Evolutionary conservation across 176 grass and related monocot species (phyloP).

Genomic region (Hyparrhenia diplandra): DNA sequence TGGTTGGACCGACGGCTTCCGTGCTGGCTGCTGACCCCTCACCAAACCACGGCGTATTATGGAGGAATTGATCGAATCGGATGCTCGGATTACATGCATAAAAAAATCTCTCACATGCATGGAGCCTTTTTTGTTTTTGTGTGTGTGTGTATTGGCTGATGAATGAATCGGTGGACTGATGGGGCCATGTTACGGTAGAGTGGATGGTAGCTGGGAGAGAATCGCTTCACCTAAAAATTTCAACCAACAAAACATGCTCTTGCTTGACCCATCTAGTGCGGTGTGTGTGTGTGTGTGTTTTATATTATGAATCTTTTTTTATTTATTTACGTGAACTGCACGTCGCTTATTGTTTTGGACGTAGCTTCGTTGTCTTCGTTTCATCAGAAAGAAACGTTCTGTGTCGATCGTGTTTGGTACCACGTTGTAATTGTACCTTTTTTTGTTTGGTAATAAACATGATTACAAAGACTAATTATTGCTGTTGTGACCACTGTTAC

Average conservation of each 20-base stretch:
- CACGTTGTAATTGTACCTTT: background rate
- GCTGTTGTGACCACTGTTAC: background rate
- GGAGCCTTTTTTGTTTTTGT: background rate
- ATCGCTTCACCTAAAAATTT: background rate
- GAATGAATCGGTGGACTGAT: background rate
- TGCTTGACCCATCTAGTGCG: background rate
- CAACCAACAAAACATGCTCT: conserved; percentile 8
- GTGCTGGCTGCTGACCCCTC: conserved; percentile 21
- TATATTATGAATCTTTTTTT: background rate
- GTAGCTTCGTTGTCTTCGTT: background rate
- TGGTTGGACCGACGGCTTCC: conserved; percentile 38
- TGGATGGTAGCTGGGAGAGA: background rate
- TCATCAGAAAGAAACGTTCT: background rate
- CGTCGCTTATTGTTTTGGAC: background rate
- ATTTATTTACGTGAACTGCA: background rate
- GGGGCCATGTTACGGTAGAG: conserved; percentile 23
- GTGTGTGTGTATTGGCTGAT: background rate
- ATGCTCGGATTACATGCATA: background rate
- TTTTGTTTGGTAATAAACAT: background rate
- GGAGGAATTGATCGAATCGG: background rate
- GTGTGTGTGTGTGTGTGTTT: background rate
- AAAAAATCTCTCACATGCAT: background rate
- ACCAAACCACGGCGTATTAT: background rate
- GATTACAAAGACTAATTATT: background rate
- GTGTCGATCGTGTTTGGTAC: conserved; percentile 10